Evolutionary conservation across 352 stramenopile species (phyloP), one percentile per base, ranked within the genome.

Genomic region (Globisporangium apiculatum): DNA sequence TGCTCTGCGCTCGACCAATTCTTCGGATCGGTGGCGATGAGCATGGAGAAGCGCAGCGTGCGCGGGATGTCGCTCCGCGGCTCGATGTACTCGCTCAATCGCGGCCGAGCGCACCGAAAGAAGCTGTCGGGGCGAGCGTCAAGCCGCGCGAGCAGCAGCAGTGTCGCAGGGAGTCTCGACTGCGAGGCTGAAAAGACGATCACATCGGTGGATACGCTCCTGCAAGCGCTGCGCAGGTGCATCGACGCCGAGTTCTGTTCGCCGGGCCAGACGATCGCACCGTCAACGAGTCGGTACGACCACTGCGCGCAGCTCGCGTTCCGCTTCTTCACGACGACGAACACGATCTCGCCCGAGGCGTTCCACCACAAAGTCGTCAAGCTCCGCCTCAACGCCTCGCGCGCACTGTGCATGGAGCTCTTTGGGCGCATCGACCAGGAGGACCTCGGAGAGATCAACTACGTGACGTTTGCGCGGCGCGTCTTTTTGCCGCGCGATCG

Each of bases 271-370:
- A 75, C 43, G 15, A 68, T 83, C 15, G 38, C 65, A 7, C 73
- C 66, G 24, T 31, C 24, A 7, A 70, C 57, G 3, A 83, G 56
- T 17, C 54, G 67, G 9, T 80, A 89, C 51, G 76, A 86, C 15
- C 84, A 89, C 53, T 84, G 71, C 51, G 77, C 64, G 35, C 68
- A 78, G 47, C 79, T 88, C 42, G 83, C 83, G 4, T 92, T 92
- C 48, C 73, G 73, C 10, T 86, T 77, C 61, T 92, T 91, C 60
- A 92, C 83, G 47, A 87, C 76, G 11, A 88, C 73, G 12, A 89
- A 88, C 58, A 74, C 69, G 15, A 89, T 92, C 62, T 83, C 76
- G 0, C 65, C 71, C 4, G 76, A 90, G 55, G 76, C 67, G 3
- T 92, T 92, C 52, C 71, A 86, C 11, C 65, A 76, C 66, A 84